phyloP scores from a whole-genome alignment of 179 eudicot genomes.

The Beta corolliflora region DNA sequence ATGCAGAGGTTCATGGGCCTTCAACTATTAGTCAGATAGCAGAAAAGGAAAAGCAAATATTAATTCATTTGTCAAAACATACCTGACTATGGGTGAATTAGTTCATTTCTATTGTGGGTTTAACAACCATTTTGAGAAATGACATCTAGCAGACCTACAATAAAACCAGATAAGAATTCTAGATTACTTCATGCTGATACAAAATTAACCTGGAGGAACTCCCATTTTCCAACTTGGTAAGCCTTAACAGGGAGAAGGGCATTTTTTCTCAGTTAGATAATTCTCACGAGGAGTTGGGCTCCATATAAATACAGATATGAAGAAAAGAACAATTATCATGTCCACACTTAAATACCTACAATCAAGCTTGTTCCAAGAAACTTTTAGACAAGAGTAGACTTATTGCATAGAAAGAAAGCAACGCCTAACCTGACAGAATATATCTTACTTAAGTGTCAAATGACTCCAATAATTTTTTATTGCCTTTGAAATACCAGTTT shows the following conservation, averaged over 20 bases:
- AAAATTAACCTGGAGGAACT: background rate
- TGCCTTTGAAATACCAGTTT: background rate
- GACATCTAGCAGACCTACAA: constrained; percentile 22
- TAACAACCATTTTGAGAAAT: constrained; percentile 17
- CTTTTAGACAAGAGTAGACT: background rate
- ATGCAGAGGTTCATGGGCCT: background rate
- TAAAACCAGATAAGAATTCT: constrained; percentile 2
- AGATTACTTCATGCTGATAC: background rate
- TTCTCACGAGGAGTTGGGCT: background rate
- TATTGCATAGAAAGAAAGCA: background rate
- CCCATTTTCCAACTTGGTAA: background rate
- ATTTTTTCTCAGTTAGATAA: background rate
- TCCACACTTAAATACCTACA: background rate
- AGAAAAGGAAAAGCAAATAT: background rate
- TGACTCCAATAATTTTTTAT: background rate
- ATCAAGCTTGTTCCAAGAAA: background rate
- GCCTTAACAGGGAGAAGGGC: background rate
- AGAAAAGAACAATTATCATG: background rate
- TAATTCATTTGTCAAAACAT: background rate
- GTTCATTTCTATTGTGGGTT: constrained; percentile 6
- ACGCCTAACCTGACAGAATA: background rate
- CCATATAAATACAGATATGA: background rate
- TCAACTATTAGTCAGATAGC: background rate
- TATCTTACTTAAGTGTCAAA: background rate
- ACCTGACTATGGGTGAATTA: constrained; percentile 6